These are phyloP conservation scores for Dictyostelium gargantuum DNA, from an alignment of 208 protist species.

Conservation along the genomic window DNA sequence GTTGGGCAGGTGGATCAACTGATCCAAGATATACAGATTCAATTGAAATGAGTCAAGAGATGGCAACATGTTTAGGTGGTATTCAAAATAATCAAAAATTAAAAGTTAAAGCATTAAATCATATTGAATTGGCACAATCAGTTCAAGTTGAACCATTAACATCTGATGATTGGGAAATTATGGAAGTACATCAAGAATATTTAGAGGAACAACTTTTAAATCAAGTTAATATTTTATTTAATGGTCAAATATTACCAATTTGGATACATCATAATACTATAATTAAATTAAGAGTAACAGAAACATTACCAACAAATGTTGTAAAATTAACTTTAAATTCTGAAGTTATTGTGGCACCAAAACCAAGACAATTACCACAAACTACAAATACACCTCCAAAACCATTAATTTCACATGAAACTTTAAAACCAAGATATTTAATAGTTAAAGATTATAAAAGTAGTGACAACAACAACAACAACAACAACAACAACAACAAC, in stretches of 20 bases:
- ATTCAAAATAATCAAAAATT: constrained; percentile 10
- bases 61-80: neutral
- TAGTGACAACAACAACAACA: too few species aligned
- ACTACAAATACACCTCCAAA: neutral
- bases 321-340: constrained; percentile 38
- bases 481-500: too few species aligned
- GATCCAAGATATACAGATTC: neutral
- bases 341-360: constrained; percentile 71
- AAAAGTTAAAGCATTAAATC: neutral
- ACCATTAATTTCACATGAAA: neutral
- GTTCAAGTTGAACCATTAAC: constrained; percentile 70
- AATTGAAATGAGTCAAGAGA: constrained; percentile 54
- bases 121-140: constrained; percentile 2
- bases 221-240: constrained; percentile 68
- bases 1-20: constrained; percentile 2
- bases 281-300: constrained; percentile 53
- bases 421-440: constrained; percentile 1
- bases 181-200: constrained; percentile 71
- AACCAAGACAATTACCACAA: constrained; percentile 33
- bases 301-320: neutral
- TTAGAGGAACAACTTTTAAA: constrained; percentile 72
- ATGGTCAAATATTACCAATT: constrained; percentile 64
- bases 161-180: constrained; percentile 75
- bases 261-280: constrained; percentile 68
- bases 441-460: neutral